Conservation (phyloP, 148 eudicot species). For the Vaccinium darrowii region DNA sequence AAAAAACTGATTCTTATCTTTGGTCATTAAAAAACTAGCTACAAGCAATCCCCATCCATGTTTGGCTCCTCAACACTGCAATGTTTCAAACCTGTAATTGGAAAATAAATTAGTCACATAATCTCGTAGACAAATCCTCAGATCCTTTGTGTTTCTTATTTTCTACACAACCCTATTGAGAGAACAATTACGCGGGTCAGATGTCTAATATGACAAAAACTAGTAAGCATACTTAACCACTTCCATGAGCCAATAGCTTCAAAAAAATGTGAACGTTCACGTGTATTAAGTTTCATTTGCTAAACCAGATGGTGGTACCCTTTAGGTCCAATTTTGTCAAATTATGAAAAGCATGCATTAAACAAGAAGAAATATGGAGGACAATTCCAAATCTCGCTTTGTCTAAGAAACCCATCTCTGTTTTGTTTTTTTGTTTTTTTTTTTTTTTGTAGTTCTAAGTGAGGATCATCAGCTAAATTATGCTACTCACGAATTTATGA, state of each 20-base stretch:
- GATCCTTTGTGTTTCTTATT: background rate
- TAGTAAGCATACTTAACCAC: background rate
- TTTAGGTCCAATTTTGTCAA: background rate
- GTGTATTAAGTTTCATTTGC: background rate
- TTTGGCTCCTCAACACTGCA: background rate
- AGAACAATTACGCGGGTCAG: background rate
- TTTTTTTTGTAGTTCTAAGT: background rate
- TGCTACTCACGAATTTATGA: background rate
- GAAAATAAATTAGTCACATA: background rate
- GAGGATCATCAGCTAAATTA: background rate
- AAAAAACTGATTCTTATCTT: background rate
- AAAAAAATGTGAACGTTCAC: background rate
- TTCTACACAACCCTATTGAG: background rate
- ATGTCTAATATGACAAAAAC: background rate
- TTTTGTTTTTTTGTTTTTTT: no score
- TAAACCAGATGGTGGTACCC: background rate
- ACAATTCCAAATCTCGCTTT: background rate
- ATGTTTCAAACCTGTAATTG: background rate
- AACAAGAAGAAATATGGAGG: background rate
- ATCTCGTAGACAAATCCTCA: background rate
- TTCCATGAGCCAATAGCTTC: background rate
- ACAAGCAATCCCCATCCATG: background rate
- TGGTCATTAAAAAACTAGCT: background rate
- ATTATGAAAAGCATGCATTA: background rate
- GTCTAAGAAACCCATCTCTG: background rate